Conservation (phyloP, 495 filamentous ascomycete species). For the Daldinia caldariorum region DNA sequence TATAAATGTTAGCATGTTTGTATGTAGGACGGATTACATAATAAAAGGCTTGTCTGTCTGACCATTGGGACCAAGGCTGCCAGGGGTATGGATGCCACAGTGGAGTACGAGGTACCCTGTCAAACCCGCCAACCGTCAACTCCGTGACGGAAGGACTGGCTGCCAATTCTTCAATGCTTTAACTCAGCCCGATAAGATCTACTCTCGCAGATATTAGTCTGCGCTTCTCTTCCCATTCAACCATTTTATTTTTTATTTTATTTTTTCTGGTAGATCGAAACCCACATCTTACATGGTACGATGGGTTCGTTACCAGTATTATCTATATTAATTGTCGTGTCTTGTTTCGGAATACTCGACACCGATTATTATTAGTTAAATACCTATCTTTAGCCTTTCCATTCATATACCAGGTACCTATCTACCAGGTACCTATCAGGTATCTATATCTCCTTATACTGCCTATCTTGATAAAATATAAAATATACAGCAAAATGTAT, state of each 20-base stretch:
- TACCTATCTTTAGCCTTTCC: too few relatives aligned
- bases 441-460: background rate
- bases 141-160: conserved; percentile 23
- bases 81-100: background rate
- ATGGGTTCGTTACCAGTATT: conserved; percentile 39
- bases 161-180: conserved; percentile 15
- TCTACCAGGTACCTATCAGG: too few relatives aligned
- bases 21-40: background rate
- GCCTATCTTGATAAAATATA: background rate
- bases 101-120: conserved; percentile 6
- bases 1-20: background rate
- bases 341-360: conserved; percentile 33
- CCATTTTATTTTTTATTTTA: background rate
- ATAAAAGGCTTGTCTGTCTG: background rate
- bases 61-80: too few relatives aligned
- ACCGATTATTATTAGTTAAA: conserved; percentile 15
- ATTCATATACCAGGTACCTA: too few relatives aligned
- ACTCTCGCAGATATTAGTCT: conserved; percentile 8
- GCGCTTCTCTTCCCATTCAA: background rate
- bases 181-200: conserved; percentile 18
- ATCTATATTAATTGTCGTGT: conserved; percentile 28
- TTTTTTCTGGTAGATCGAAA: conserved; percentile 12
- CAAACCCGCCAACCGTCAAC: conserved; percentile 33
- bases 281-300: conserved; percentile 29
- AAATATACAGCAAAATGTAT: conserved; percentile 32